Evolutionary conservation across 2,329 filamentous ascomycete genomes (phyloP).

Genomic region (Exophiala aquamarina): DNA sequence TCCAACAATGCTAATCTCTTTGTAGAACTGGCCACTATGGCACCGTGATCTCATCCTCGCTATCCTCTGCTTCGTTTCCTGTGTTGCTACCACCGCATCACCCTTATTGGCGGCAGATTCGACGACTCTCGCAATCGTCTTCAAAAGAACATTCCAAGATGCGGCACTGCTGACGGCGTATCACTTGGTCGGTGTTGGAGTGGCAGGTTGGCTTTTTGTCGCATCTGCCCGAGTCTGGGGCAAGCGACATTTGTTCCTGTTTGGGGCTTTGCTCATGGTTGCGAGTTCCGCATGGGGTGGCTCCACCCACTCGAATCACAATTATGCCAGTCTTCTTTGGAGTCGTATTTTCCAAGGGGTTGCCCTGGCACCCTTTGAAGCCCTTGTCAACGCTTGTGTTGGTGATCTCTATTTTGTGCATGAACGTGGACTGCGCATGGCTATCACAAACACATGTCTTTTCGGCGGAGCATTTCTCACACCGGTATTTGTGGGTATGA

Average conservation of each 20-base stretch:
- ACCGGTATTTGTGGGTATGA: conserved; percentile 72
- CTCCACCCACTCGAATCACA: conserved; percentile 54
- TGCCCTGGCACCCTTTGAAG: conserved; percentile 84
- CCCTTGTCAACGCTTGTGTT: conserved; percentile 81
- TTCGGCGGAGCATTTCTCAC: conserved; percentile 75
- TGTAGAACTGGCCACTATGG: conserved; percentile 81
- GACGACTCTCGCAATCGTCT: conserved; percentile 69
- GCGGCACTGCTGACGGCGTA: conserved; percentile 84
- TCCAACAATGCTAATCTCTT: conserved; percentile 16
- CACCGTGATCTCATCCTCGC: conserved; percentile 77
- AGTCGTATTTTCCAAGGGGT: conserved; percentile 84
- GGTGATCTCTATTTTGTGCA: conserved; percentile 91
- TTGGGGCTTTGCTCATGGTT: conserved; percentile 73
- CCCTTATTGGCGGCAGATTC: conserved; percentile 89
- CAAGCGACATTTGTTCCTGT: conserved; percentile 81
- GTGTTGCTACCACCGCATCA: conserved; percentile 81
- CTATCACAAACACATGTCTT: conserved; percentile 69
- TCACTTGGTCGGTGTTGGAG: conserved; percentile 78
- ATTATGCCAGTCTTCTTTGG: conserved; percentile 72
- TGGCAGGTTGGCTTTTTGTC: conserved; percentile 81
- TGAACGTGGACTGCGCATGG: conserved; percentile 77
- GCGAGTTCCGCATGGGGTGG: conserved; percentile 77
- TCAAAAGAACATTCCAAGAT: conserved; percentile 66
- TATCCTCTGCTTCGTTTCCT: conserved; percentile 74
- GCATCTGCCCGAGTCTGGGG: conserved; percentile 88